Percentiles rank a stretch among this genome's conserved stretches.
These are phyloP conservation scores for Paramyrothecium sp. DNA, from an alignment of 2,329 filamentous ascomycete species.

Conservation along the genomic window DNA sequence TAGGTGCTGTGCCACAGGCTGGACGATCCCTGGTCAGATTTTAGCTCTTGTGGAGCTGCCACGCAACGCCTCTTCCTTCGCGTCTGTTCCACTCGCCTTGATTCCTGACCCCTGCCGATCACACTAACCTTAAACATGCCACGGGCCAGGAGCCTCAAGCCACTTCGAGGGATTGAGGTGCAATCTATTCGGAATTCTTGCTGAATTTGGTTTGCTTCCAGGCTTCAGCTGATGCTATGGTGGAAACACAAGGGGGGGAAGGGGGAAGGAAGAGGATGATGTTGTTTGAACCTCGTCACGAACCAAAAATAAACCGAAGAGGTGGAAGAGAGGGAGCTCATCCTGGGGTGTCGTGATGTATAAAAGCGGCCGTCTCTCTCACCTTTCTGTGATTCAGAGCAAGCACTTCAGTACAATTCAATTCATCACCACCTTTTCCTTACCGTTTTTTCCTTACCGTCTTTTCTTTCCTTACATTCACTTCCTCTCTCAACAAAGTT, in stretches of 20 bases:
- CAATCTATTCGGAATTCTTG: neutral
- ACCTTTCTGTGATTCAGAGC: neutral
- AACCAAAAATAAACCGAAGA: neutral
- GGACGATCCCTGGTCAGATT: neutral
- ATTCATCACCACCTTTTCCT: neutral
- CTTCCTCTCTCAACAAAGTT: neutral
- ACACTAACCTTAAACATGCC: neutral
- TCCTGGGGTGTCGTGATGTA: neutral
- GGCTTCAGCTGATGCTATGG: neutral
- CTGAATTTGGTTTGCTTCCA: neutral
- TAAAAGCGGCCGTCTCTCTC: neutral
- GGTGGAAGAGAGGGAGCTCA: neutral
- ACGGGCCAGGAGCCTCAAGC: neutral
- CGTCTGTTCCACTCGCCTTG: neutral
- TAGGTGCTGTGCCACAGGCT: neutral
- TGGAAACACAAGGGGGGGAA: neutral
- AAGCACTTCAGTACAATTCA: neutral
- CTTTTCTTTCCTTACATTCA: neutral
- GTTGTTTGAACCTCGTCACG: neutral
- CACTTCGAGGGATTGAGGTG: neutral
- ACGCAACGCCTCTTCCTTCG: neutral
- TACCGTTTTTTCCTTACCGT: neutral
- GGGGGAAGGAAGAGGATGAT: neutral
- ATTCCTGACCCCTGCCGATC: neutral
- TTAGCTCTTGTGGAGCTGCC: neutral